phyloP scores from a whole-genome alignment of 78 protist genomes.

The Emiliania huxleyi region DNA sequence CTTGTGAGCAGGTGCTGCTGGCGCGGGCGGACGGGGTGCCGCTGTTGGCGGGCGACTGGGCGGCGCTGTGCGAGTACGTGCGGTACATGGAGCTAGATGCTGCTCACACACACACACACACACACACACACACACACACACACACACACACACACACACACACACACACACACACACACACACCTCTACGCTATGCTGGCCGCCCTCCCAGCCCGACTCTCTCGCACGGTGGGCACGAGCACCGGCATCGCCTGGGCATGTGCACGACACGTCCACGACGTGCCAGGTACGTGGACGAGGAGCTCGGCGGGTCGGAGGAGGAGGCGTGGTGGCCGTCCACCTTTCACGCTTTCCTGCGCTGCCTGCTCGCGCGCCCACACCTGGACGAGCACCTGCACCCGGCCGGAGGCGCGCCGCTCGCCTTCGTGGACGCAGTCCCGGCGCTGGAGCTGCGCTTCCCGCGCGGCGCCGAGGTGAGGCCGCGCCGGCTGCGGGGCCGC shows the following conservation, averaged over 20 bases:
- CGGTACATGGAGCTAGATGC: background rate
- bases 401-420: background rate
- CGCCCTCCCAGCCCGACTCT: background rate
- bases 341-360: background rate
- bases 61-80: background rate
- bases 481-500: background rate
- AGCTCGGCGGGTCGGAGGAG: no score
- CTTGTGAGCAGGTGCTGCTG: no score
- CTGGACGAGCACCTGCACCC: background rate
- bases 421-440: background rate
- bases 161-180: no score
- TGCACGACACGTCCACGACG: background rate
- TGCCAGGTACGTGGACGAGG: no score
- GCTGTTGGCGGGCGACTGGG: background rate
- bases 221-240: background rate
- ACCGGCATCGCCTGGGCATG: background rate
- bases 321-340: no score
- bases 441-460: background rate
- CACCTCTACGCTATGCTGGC: no score
- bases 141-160: no score
- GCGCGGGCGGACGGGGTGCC: background rate
- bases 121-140: no score
- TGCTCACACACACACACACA: no score
- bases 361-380: background rate
- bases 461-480: background rate